A percentile compares a stretch with the other conserved stretches of the same genome.
Evolutionary conservation across 257 asterid genomes (phyloP).

Genomic region (Solanum paucissectum): DNA sequence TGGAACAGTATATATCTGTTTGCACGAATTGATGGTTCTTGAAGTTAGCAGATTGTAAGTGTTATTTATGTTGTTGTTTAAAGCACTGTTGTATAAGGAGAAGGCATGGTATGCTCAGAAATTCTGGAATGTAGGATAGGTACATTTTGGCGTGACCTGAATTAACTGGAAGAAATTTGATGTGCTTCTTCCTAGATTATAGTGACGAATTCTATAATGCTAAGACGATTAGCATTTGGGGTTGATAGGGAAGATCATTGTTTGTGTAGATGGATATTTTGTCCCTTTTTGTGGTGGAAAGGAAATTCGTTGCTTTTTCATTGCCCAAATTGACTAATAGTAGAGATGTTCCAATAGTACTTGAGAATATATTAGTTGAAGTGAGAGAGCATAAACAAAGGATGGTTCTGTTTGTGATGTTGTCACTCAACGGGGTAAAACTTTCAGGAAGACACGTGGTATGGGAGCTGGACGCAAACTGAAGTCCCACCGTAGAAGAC

Average conservation of each 20-base stretch:
- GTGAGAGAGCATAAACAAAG: not conserved
- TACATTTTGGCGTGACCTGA: not conserved
- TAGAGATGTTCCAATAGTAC: not conserved
- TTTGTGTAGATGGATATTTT: not conserved
- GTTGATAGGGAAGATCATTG: not conserved
- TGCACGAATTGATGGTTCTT: not conserved
- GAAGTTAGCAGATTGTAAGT: not conserved
- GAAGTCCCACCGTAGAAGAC: constrained; percentile 9
- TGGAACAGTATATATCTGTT: not conserved
- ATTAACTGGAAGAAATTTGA: not conserved
- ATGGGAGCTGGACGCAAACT: constrained; percentile 18
- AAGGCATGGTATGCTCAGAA: not conserved
- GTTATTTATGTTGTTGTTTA: not conserved
- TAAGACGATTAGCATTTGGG: not conserved
- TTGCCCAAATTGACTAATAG: not conserved
- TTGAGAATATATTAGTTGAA: not conserved
- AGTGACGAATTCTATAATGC: not conserved
- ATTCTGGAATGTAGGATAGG: not conserved
- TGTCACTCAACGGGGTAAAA: not conserved
- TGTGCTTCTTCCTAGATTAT: not conserved
- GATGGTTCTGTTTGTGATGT: not conserved
- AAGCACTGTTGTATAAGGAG: not conserved
- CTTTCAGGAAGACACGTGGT: constrained; percentile 15
- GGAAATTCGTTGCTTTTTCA: not conserved
- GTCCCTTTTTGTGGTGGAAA: not conserved